Base-by-base conservation (phyloP, 257 asterid genomes). In the Lithospermum erythrorhizon region DNA sequence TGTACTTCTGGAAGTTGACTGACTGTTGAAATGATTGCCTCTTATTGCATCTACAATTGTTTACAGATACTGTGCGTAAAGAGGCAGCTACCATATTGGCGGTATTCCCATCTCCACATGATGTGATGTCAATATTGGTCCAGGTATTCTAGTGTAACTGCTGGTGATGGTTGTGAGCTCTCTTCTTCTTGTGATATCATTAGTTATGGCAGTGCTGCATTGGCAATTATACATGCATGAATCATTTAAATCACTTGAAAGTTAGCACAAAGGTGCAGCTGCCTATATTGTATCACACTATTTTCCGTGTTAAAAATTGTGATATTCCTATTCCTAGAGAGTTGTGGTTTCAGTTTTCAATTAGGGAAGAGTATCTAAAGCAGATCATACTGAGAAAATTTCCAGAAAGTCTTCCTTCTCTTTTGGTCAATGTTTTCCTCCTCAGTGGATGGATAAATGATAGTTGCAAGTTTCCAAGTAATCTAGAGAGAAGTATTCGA, bases 61-160 rank as follows among this genome's bases (percentile, higher is more conserved):
- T 64, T 78, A 70, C 85, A 93, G 99, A 86, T 72, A 83, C 80
- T 70, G 96, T 93, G 57, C 85, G 97, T 58, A 93, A 86, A 78
- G 99, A 93, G 81, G 89, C 97, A 64, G 99, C 99, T 55, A 89
- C 96, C 32, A 93, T 93, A 77, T 85, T 82, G 49, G 91, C 96
- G 19, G 97, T 93, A 35, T 93, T 93, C 78, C 99, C 99, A 47
- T 89, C 91, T 53, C 99, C 99, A 63, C 79, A 81, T 82, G 99
- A 93, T 80, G 97, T 93, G 65, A 93, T 84, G 99, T 85, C 95
- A 67, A 93, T 93, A 77, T 72, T 93, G 76, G 96, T 93, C 61
- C 99, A 93, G 99, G 97, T 89, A 80, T 61, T 61, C 45, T 29
- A 53, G 61, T 55, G 1, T 63, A 14, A 62, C 37, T 63, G 51